Conservation (phyloP, 176 grass and related monocot species). For the Oryza officinalis region DNA sequence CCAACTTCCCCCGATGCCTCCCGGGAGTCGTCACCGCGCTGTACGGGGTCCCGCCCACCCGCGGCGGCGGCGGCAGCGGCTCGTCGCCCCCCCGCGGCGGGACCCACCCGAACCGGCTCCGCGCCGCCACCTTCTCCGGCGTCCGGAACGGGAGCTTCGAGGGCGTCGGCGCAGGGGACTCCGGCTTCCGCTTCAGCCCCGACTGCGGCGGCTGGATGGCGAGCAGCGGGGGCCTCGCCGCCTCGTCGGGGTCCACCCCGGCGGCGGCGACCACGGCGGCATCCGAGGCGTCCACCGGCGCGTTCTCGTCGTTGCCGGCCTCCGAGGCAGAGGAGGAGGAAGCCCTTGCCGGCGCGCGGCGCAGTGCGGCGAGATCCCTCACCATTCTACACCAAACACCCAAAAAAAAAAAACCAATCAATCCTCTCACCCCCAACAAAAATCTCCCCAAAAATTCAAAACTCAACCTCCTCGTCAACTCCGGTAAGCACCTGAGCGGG, state of each 20-base stretch:
- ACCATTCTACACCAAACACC: constrained; percentile 48
- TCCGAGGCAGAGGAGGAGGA: constrained; percentile 27
- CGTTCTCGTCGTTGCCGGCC: constrained; percentile 58
- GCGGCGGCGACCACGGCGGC: background rate
- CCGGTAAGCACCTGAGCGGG: constrained; percentile 31
- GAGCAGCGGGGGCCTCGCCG: constrained; percentile 42
- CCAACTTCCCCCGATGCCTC: constrained; percentile 38
- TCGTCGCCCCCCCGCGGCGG: constrained; percentile 41
- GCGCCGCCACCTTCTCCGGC: constrained; percentile 61
- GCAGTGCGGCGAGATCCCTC: constrained; percentile 51
- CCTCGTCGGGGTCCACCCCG: background rate
- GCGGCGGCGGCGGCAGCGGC: constrained; percentile 27
- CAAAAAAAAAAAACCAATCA: background rate
- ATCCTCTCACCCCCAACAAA: background rate
- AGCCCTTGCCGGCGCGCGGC: constrained; percentile 41
- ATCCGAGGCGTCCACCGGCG: constrained; percentile 27
- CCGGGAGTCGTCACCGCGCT: constrained; percentile 48
- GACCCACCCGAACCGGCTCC: constrained; percentile 75
- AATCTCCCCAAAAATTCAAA: background rate
- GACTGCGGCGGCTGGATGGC: constrained; percentile 44
- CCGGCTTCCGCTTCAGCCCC: constrained; percentile 66
- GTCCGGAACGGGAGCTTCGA: constrained; percentile 71
- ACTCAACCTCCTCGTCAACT: background rate
- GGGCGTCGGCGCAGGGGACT: constrained; percentile 54
- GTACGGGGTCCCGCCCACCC: constrained; percentile 28